These are phyloP conservation scores for Phytophthora pini DNA, from an alignment of 352 stramenopile genomes.

Conservation along the genomic window DNA sequence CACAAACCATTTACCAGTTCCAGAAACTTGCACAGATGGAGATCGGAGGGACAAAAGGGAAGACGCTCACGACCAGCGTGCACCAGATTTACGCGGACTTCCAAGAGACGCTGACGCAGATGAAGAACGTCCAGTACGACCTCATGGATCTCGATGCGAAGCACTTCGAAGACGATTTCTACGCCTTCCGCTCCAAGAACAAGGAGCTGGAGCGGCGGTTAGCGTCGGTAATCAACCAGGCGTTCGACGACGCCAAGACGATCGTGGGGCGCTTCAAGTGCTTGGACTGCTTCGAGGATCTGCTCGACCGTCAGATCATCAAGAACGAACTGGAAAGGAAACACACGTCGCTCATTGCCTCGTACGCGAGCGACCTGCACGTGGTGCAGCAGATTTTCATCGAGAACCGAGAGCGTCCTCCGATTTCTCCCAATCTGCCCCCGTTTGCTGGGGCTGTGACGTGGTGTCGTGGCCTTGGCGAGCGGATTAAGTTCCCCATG, in stretches of 20 bases:
- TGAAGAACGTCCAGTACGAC: slow-evolving; percentile 89
- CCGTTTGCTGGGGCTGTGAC: slow-evolving; percentile 92
- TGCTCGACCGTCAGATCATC: slow-evolving; percentile 86
- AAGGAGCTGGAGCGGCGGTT: slow-evolving; percentile 91
- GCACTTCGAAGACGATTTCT: slow-evolving; percentile 93
- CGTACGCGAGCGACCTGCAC: slow-evolving; percentile 84
- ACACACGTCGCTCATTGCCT: slow-evolving; percentile 78
- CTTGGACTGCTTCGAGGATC: slow-evolving; percentile 91
- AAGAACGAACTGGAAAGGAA: slow-evolving; percentile 92
- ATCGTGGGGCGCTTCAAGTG: slow-evolving; percentile 90
- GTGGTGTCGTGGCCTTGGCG: slow-evolving; percentile 88
- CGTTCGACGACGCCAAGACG: slow-evolving; percentile 93
- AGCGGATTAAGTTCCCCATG: slow-evolving; percentile 92
- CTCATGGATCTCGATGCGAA: slow-evolving; percentile 91
- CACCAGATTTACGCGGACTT: slow-evolving; percentile 91
- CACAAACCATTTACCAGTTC: slow-evolving; percentile 91
- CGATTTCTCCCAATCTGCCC: slow-evolving; percentile 89
- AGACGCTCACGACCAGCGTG: slow-evolving; percentile 91
- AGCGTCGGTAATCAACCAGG: slow-evolving; percentile 90
- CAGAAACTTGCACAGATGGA: slow-evolving; percentile 89
- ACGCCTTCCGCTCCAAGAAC: slow-evolving; percentile 88
- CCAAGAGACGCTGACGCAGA: slow-evolving; percentile 70
- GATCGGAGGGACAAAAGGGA: slow-evolving; percentile 93
- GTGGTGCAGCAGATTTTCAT: slow-evolving; percentile 92
- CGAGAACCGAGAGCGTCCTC: slow-evolving; percentile 85